These are phyloP conservation scores for Penicillium rolfsii DNA, from an alignment of 2,329 filamentous ascomycete species.

Conservation along the genomic window DNA sequence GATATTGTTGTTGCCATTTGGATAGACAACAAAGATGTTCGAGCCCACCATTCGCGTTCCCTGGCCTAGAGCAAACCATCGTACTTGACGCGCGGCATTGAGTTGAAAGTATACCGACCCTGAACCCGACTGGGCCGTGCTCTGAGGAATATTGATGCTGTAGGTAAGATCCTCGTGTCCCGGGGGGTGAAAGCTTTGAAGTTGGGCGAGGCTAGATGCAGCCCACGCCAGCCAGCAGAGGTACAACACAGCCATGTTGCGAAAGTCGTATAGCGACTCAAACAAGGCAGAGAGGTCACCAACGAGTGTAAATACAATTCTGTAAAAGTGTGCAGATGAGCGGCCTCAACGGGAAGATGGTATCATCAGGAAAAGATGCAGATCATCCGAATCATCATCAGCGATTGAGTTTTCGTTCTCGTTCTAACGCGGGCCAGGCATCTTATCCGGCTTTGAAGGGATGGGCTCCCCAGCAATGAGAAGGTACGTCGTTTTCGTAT, in stretches of 20 bases:
- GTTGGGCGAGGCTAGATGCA: constrained; percentile 15
- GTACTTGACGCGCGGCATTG: constrained; percentile 42
- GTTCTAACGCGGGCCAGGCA: not conserved
- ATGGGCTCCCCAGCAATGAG: not conserved
- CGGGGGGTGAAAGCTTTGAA: constrained; percentile 26
- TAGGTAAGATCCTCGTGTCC: constrained; percentile 41
- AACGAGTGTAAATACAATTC: not conserved
- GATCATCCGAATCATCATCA: constrained; percentile 1
- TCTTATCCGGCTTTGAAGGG: not conserved
- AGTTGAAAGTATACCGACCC: constrained; percentile 67
- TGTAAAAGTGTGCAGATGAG: not conserved
- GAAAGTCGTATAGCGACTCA: not conserved
- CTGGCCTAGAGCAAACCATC: constrained; percentile 63
- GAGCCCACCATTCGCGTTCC: constrained; percentile 59
- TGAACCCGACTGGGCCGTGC: constrained; percentile 52
- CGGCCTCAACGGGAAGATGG: not conserved
- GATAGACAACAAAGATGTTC: constrained; percentile 67
- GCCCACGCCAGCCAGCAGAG: constrained; percentile 11
- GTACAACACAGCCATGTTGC: constrained; percentile 5
- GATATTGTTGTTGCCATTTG: constrained; percentile 60
- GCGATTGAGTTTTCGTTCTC: not conserved
- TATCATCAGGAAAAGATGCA: not conserved
- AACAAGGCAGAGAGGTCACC: not conserved
- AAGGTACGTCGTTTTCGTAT: not conserved
- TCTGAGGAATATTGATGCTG: constrained; percentile 58